Percentiles rank a stretch among this genome's conserved stretches.
Conservation (phyloP, 1,284 basidiomycete genomes). For the Austroboletus novae-zelandiae region DNA sequence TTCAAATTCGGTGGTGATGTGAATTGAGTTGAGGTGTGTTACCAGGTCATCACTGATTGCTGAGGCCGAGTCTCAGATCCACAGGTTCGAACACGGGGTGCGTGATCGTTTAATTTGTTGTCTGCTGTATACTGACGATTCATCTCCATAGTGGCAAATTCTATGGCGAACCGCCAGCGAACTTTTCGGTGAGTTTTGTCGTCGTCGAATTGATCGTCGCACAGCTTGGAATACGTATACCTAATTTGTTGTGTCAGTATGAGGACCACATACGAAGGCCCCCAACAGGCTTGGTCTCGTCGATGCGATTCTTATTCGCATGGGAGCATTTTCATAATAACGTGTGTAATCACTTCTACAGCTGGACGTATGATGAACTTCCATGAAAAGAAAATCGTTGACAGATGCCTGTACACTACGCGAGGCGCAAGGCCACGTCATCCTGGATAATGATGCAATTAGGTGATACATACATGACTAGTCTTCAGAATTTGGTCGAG, state of each 20-base stretch:
- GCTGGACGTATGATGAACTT: conserved; percentile 84
- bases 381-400: background rate
- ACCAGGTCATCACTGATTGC: background rate
- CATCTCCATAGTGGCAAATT: conserved; percentile 65
- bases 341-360: conserved; percentile 95
- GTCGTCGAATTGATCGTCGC: conserved; percentile 77
- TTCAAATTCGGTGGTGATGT: conserved; percentile 71
- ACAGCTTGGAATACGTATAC: conserved; percentile 97
- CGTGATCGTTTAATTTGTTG: conserved; percentile 28
- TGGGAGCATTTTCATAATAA: conserved; percentile 96
- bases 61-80: background rate
- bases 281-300: conserved; percentile 75
- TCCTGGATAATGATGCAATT: conserved; percentile 77
- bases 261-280: background rate
- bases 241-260: conserved; percentile 48
- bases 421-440: conserved; percentile 72
- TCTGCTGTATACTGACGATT: background rate
- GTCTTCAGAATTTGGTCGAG: conserved; percentile 78
- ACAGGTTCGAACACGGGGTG: conserved; percentile 89
- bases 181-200: conserved; percentile 20
- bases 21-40: conserved; percentile 55
- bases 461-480: conserved; percentile 3
- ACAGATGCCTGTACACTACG: conserved; percentile 49
- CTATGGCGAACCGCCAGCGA: conserved; percentile 52
- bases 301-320: conserved; percentile 93